Conservation (phyloP, 129 eudicot genomes). For the Dittrichia graveolens region DNA sequence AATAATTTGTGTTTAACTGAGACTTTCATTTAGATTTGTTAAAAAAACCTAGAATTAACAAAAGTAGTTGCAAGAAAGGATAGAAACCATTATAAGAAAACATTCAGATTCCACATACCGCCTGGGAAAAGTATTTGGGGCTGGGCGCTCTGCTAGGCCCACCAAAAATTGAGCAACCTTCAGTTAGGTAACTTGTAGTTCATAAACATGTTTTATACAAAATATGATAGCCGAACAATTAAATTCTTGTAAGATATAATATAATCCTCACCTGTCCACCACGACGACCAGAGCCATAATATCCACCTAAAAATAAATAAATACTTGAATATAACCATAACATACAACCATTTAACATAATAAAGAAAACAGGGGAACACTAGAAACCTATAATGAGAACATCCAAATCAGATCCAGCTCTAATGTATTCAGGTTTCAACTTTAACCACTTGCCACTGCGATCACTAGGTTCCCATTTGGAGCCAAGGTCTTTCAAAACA, state of each 20-base stretch:
- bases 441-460: conserved; percentile 97
- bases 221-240: conserved; percentile 10
- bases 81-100: neutral
- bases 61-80: no score
- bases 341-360: conserved; percentile 15
- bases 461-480: conserved; percentile 99
- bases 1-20: conserved; percentile 20
- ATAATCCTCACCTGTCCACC: conserved; percentile 82
- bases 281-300: conserved; percentile 98
- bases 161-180: conserved; percentile 95
- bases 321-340: neutral
- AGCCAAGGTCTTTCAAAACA: conserved; percentile 80
- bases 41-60: no score
- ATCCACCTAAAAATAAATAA: conserved; percentile 68
- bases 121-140: conserved; percentile 65
- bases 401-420: conserved; percentile 95
- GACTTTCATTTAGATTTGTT: neutral
- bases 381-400: conserved; percentile 81
- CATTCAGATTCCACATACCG: conserved; percentile 40
- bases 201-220: neutral
- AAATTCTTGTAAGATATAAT: neutral
- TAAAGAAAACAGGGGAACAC: conserved; percentile 6
- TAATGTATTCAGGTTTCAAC: conserved; percentile 87
- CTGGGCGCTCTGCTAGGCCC: conserved; percentile 87
- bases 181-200: conserved; percentile 24